Evolutionary conservation across 192 early-diverging fungal genomes (phyloP).

Genomic region (Phycomyces blakesleeanus): DNA sequence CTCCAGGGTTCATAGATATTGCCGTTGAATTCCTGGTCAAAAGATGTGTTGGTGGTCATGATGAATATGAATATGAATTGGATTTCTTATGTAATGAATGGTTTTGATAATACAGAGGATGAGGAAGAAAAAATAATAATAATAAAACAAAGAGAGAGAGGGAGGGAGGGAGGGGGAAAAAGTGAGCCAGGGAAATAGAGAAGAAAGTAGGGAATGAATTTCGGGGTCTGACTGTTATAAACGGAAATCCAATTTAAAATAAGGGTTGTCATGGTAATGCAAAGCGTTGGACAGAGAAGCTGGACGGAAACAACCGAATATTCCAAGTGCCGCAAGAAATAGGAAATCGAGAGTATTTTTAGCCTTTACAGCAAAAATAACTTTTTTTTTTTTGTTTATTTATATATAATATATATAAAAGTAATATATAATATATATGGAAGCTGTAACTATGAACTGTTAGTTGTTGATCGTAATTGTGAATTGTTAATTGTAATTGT

Average conservation of each 20-base stretch:
- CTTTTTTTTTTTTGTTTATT: no score
- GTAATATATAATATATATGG: no score
- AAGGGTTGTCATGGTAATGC: not conserved
- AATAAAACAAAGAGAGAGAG: slow-evolving; percentile 1
- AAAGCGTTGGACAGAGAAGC: not conserved
- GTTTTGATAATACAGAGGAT: not conserved
- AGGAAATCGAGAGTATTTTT: no score
- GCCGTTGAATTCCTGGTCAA: slow-evolving; percentile 72
- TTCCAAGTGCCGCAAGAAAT: no score
- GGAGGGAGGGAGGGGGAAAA: not conserved
- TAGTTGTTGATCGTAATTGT: no score
- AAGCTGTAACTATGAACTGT: no score
- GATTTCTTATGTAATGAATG: not conserved
- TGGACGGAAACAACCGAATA: no score
- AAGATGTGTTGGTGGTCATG: slow-evolving; percentile 63
- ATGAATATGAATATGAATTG: not conserved
- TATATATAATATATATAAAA: no score
- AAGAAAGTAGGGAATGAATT: not conserved
- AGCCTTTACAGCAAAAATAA: no score
- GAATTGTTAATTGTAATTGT: no score
- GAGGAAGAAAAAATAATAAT: slow-evolving; percentile 8
- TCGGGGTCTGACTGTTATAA: not conserved
- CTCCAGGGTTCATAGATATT: slow-evolving; percentile 72
- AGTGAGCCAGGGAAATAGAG: not conserved
- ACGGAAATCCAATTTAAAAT: not conserved